These are phyloP conservation scores for Leishmania aethiopica DNA, from an alignment of 208 protist species.

Conservation along the genomic window DNA sequence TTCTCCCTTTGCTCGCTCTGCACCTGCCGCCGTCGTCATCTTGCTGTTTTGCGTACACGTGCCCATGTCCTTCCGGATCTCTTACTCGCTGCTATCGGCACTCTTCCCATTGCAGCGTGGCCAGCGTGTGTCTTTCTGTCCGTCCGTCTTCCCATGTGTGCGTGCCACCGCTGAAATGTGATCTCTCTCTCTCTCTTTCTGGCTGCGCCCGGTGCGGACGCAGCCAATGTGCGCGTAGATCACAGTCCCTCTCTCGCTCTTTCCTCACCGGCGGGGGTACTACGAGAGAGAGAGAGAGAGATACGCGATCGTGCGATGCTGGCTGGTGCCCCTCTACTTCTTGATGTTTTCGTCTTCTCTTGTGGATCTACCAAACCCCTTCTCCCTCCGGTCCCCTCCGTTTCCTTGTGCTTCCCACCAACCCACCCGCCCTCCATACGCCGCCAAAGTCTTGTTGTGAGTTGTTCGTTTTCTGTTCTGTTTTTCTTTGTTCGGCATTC, in stretches of 20 bases:
- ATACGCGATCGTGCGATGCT: not conserved
- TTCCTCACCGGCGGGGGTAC: not conserved
- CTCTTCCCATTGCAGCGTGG: conserved; percentile 2
- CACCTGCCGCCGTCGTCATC: not conserved
- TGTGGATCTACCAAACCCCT: not conserved
- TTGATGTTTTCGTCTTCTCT: not conserved
- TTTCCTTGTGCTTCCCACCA: not conserved
- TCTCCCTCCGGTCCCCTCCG: not conserved
- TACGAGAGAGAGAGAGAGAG: not conserved
- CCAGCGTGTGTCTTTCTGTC: not conserved
- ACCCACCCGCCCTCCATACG: not conserved
- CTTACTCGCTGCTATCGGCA: conserved; percentile 3
- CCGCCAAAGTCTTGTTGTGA: too few relatives aligned
- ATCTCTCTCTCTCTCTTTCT: not conserved
- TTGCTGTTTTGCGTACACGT: not conserved
- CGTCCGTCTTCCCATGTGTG: not conserved
- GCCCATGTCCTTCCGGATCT: conserved; percentile 1
- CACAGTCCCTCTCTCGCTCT: not conserved
- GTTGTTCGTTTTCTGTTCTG: not conserved
- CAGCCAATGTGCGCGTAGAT: not conserved
- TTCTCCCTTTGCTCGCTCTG: not conserved
- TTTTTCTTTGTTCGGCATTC: not conserved
- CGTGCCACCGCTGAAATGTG: not conserved
- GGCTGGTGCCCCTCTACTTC: not conserved
- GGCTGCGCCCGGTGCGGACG: not conserved